phyloP scores from a whole-genome alignment of 805 yeast genomes.

The Saccharomycopsis sp. region DNA sequence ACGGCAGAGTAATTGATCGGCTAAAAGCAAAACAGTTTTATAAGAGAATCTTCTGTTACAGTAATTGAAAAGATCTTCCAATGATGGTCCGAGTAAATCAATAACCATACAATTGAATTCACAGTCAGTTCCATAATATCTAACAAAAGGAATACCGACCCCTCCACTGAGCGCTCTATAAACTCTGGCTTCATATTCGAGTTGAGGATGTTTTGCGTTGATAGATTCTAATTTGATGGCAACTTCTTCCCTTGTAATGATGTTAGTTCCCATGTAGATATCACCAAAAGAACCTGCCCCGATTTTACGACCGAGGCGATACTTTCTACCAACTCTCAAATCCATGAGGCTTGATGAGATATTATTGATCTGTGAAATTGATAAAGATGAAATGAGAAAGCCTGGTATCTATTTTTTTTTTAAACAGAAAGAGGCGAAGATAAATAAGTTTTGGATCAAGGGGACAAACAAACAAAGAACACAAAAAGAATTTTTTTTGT shows the following conservation, averaged over 20 bases:
- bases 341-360: no score
- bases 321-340: constrained; percentile 87
- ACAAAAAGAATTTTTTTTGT: no score
- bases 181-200: constrained; percentile 94
- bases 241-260: constrained; percentile 94
- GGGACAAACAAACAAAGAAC: background rate
- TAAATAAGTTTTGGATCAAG: background rate
- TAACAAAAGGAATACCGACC: constrained; percentile 91
- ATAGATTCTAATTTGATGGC: constrained; percentile 91
- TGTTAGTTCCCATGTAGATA: constrained; percentile 84
- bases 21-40: constrained; percentile 85
- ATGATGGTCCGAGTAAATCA: constrained; percentile 88
- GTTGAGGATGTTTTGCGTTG: constrained; percentile 90
- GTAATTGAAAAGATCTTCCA: constrained; percentile 92
- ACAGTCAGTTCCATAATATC: constrained; percentile 96
- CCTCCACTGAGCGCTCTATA: constrained; percentile 93
- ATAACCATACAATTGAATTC: constrained; percentile 96
- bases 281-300: constrained; percentile 98
- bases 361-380: no score
- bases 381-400: background rate
- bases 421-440: background rate
- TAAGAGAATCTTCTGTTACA: constrained; percentile 89
- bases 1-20: constrained; percentile 90
- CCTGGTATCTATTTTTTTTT: background rate
- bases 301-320: constrained; percentile 86